These are phyloP conservation scores for Scleroderma citrinum DNA, from an alignment of 768 basidiomycete genomes.

Conservation along the genomic window DNA sequence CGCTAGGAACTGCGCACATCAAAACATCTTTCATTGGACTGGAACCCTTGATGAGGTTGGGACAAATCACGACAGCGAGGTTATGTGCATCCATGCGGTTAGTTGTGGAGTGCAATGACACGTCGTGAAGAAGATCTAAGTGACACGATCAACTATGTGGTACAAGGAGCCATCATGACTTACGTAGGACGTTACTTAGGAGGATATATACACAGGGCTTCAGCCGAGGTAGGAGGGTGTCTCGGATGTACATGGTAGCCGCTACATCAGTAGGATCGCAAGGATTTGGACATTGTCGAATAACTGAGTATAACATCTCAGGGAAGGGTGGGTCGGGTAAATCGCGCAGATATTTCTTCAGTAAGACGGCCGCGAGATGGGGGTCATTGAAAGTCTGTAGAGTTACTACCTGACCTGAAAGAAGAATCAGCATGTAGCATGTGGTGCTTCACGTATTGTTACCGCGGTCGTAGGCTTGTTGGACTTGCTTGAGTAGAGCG, in stretches of 20 bases:
- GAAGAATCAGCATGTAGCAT: conserved; percentile 1
- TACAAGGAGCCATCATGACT: conserved; percentile 19
- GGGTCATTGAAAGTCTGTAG: conserved; percentile 72
- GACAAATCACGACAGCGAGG: conserved; percentile 71
- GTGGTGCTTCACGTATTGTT: background rate
- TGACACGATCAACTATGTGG: background rate
- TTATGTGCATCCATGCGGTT: conserved; percentile 85
- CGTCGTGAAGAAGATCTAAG: conserved; percentile 73
- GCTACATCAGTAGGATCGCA: conserved; percentile 51
- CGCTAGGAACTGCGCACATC: conserved; percentile 62
- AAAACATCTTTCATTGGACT: conserved; percentile 66
- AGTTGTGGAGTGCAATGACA: conserved; percentile 56
- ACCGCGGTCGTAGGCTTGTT: conserved; percentile 85
- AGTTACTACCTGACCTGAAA: conserved; percentile 68
- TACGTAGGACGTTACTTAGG: conserved; percentile 62
- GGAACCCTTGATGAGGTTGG: conserved; percentile 69
- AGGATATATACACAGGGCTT: conserved; percentile 68
- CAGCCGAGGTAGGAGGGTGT: conserved; percentile 61
- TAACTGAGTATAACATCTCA: conserved; percentile 56
- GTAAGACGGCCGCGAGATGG: conserved; percentile 74
- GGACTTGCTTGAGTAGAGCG: conserved; percentile 61
- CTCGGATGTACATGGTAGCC: conserved; percentile 59
- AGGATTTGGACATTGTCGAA: conserved; percentile 62
- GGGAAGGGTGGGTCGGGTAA: conserved; percentile 76
- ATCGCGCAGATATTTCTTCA: conserved; percentile 83